Conservation (phyloP, 352 stramenopile genomes). For the Phytopythium aichiense region DNA sequence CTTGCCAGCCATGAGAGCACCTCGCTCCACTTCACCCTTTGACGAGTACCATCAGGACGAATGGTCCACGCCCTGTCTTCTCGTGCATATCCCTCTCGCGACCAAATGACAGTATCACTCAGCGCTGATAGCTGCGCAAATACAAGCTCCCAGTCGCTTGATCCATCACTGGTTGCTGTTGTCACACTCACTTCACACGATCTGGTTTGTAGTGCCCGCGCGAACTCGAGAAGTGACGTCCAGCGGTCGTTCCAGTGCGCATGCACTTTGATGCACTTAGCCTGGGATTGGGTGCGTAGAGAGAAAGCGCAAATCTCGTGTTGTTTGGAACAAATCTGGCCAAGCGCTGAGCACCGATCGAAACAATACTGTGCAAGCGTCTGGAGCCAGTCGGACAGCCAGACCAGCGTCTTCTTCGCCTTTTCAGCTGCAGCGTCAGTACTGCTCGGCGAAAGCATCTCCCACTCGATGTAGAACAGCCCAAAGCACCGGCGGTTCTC, state of each 20-base stretch:
- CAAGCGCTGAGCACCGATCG: background rate
- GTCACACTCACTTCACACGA: too few species aligned
- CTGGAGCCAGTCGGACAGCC: conserved; percentile 3
- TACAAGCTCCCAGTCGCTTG: background rate
- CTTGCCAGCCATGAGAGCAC: too few species aligned
- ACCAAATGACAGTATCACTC: background rate
- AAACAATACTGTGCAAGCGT: background rate
- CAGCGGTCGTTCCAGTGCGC: background rate
- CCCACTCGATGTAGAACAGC: conserved; percentile 6
- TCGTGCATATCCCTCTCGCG: background rate
- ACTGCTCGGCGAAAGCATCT: background rate
- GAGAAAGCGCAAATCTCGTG: background rate
- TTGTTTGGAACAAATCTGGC: background rate
- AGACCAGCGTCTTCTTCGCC: background rate
- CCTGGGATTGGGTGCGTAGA: background rate
- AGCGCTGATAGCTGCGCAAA: background rate
- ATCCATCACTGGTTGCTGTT: background rate
- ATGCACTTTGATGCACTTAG: background rate
- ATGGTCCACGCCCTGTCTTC: background rate
- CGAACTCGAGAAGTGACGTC: background rate
- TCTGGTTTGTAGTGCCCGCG: background rate
- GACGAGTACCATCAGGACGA: background rate
- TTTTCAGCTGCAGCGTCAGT: background rate
- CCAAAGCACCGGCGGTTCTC: background rate
- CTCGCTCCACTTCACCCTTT: background rate